These are phyloP conservation scores for Penicillium lagena DNA, from an alignment of 495 filamentous ascomycete species.

Conservation along the genomic window DNA sequence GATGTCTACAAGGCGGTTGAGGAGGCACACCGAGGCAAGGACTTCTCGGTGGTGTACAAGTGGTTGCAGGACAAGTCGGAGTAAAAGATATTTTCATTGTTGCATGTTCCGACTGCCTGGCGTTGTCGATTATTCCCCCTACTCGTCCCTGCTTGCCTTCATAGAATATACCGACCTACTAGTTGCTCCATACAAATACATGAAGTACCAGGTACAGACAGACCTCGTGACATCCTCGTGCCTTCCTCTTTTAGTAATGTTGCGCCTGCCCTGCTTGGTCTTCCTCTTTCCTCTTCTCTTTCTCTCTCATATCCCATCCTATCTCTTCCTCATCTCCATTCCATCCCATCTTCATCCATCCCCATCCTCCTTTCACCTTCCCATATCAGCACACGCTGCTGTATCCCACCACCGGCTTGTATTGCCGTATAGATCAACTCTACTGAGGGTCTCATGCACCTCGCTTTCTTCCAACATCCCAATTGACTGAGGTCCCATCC, in stretches of 20 bases:
- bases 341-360: conserved; percentile 19
- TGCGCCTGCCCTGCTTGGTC: background rate
- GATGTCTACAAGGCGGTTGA: conserved; percentile 64
- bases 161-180: background rate
- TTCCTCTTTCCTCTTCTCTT: background rate
- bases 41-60: conserved; percentile 82
- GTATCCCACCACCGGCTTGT: background rate
- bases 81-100: conserved; percentile 1
- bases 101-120: background rate
- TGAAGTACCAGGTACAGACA: too few species aligned
- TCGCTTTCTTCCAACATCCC: too few species aligned
- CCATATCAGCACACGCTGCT: too few species aligned
- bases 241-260: background rate
- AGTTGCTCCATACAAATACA: too few species aligned
- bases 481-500: too few species aligned
- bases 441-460: background rate
- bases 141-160: background rate
- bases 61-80: conserved; percentile 49
- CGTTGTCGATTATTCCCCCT: background rate
- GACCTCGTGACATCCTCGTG: background rate
- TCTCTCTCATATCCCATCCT: conserved; percentile 6
- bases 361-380: background rate
- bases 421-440: background rate
- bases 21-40: conserved; percentile 57
- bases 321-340: conserved; percentile 12